Evolutionary conservation across 805 yeast genomes (phyloP).

Genomic region (Lipomyces sp.): DNA sequence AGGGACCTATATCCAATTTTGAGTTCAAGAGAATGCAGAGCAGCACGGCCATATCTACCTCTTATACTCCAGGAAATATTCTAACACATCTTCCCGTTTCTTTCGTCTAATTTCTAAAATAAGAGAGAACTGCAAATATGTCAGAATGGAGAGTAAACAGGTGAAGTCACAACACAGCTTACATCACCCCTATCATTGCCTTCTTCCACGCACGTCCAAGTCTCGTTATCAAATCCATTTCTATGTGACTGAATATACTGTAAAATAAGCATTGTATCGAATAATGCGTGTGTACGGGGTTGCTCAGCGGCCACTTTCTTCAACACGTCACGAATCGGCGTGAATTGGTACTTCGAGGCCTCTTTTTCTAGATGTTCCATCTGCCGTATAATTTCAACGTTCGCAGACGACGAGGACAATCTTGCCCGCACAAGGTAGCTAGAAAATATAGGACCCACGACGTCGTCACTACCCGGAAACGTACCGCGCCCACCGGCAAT

Average conservation of each 20-base stretch:
- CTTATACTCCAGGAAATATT: constrained; percentile 13
- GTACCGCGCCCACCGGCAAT: constrained; percentile 37
- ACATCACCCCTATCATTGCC: constrained; percentile 24
- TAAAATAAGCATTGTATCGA: constrained; percentile 32
- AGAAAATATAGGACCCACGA: constrained; percentile 30
- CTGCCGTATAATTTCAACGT: constrained; percentile 10
- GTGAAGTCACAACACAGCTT: not conserved
- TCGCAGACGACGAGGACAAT: not conserved
- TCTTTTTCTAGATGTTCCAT: constrained; percentile 4
- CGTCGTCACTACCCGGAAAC: constrained; percentile 25
- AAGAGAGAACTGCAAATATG: constrained; percentile 15
- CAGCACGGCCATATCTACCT: not conserved
- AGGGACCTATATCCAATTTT: not conserved
- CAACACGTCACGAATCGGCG: constrained; percentile 24
- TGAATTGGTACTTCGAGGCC: constrained; percentile 19
- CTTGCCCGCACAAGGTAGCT: constrained; percentile 30
- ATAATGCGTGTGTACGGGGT: constrained; percentile 4
- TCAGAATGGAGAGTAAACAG: not conserved
- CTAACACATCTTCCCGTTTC: constrained; percentile 1
- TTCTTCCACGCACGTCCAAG: constrained; percentile 22
- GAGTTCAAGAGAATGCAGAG: not conserved
- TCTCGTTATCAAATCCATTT: constrained; percentile 17
- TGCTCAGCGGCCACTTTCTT: not conserved
- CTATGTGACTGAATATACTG: constrained; percentile 10
- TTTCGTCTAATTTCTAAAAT: constrained; percentile 22